A percentile compares a stretch with the other conserved stretches of the same genome.
Evolutionary conservation across 768 basidiomycete genomes (phyloP).

Genomic region (Boletus bicolor): DNA sequence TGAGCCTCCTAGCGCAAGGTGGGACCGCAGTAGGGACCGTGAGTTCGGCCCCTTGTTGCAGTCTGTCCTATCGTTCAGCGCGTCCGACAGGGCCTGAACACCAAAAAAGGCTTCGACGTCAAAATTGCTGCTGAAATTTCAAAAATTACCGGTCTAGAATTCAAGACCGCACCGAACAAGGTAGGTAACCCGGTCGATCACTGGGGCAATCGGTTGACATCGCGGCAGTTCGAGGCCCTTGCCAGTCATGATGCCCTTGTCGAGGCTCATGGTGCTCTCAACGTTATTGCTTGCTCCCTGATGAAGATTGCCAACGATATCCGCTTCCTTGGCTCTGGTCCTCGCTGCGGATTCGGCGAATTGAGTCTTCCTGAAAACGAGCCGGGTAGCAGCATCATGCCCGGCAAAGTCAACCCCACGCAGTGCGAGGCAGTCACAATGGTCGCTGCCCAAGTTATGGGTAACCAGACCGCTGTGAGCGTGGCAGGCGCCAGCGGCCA

Average conservation of each 20-base stretch:
- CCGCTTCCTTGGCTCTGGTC: conserved; percentile 95
- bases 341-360: conserved; percentile 96
- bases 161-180: conserved; percentile 98
- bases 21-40: conserved; percentile 99
- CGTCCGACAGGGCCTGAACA: conserved; percentile 81
- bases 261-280: conserved; percentile 95
- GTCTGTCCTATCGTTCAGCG: conserved; percentile 5
- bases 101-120: conserved; percentile 93
- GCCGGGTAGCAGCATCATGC: conserved; percentile 99
- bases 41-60: conserved; percentile 26
- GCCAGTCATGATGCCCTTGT: conserved; percentile 98
- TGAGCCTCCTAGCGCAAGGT: conserved; percentile 91
- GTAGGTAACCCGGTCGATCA: conserved; percentile 35
- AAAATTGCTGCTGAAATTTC: conserved; percentile 91
- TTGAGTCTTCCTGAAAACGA: conserved; percentile 95
- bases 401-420: conserved; percentile 98
- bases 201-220: conserved; percentile 4
- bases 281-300: conserved; percentile 91
- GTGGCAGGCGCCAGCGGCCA: conserved; percentile 94
- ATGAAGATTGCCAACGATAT: conserved; percentile 99
- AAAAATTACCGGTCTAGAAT: conserved; percentile 84
- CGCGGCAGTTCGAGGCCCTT: conserved; percentile 85
- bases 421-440: conserved; percentile 99
- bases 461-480: conserved; percentile 91
- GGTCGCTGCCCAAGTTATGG: conserved; percentile 98